phyloP scores from a whole-genome alignment of 2,329 filamentous ascomycete species.

The Nannizziopsis arthrosporioides region DNA sequence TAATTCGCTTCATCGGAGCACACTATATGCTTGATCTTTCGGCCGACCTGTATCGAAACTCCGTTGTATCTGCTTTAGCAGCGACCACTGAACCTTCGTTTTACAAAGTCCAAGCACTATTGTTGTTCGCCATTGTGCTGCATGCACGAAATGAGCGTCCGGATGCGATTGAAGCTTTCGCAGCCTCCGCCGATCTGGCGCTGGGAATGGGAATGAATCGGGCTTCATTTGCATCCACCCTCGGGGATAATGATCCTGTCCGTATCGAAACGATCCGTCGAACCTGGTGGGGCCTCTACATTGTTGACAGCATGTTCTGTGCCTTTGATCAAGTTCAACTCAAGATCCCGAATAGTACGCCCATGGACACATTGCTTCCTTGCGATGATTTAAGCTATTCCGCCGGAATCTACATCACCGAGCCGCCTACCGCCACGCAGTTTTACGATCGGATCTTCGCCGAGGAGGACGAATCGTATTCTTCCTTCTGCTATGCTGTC shows the following conservation, averaged over 20 bases:
- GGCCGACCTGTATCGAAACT: constrained; percentile 35
- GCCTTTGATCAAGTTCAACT: constrained; percentile 45
- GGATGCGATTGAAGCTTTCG: constrained; percentile 55
- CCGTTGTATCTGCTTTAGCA: constrained; percentile 23
- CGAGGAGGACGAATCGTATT: constrained; percentile 56
- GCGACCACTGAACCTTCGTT: constrained; percentile 38
- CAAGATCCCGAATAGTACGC: constrained; percentile 58
- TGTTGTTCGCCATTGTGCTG: constrained; percentile 64
- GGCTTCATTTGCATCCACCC: constrained; percentile 50
- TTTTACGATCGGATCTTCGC: constrained; percentile 69
- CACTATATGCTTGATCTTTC: constrained; percentile 41
- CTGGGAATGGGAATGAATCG: constrained; percentile 66
- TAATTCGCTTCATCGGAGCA: constrained; percentile 47
- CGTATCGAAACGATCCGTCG: constrained; percentile 74
- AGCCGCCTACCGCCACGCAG: constrained; percentile 54
- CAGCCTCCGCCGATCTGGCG: constrained; percentile 57
- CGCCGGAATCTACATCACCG: constrained; percentile 43
- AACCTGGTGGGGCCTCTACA: constrained; percentile 81
- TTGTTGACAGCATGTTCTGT: constrained; percentile 74
- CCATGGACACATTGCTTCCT: constrained; percentile 59
- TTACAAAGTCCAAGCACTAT: constrained; percentile 63
- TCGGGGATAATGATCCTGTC: constrained; percentile 54
- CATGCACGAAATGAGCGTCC: constrained; percentile 64
- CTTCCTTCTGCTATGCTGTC: constrained; percentile 75
- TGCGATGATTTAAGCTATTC: constrained; percentile 64